Evolutionary conservation across 1,139 yeast species (phyloP).

Genomic region (Candida sp.): DNA sequence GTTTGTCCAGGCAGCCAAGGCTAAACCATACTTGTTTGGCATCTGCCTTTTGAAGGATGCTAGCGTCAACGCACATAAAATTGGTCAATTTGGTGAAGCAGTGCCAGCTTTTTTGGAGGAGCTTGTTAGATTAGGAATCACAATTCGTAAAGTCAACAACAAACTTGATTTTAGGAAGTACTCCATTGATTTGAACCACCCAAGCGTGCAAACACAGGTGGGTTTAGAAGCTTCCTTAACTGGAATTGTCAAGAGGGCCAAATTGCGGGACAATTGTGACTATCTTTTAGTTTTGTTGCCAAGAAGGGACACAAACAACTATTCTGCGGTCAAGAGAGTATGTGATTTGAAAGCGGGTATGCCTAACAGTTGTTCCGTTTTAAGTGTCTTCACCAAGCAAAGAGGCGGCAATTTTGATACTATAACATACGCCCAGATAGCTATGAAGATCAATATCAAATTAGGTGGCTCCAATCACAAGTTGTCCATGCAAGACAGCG

Average conservation of each 20-base stretch:
- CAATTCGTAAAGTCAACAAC: slow-evolving; percentile 4
- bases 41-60: slow-evolving; percentile 11
- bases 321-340: slow-evolving; percentile 15
- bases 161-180: slow-evolving; percentile 7
- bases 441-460: slow-evolving; percentile 16
- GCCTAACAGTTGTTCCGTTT: slow-evolving; percentile 14
- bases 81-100: slow-evolving; percentile 11
- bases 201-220: slow-evolving; percentile 4
- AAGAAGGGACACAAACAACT: slow-evolving; percentile 12
- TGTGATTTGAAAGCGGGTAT: slow-evolving; percentile 17
- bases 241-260: slow-evolving; percentile 9
- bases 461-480: slow-evolving; percentile 17
- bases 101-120: slow-evolving; percentile 11
- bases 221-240: slow-evolving; percentile 9
- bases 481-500: slow-evolving; percentile 11
- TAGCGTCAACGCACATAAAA: slow-evolving; percentile 2
- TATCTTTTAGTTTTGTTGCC: slow-evolving; percentile 13
- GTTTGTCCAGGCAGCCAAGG: slow-evolving; percentile 11
- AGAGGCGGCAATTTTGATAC: slow-evolving; percentile 11
- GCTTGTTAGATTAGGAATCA: slow-evolving; percentile 13
- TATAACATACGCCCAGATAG: slow-evolving; percentile 15
- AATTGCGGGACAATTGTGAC: slow-evolving; percentile 13
- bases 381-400: slow-evolving; percentile 13
- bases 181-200: slow-evolving; percentile 12
- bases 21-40: slow-evolving; percentile 13